Conservation (phyloP, 495 filamentous ascomycete species). For the Daldinia bambusicola region DNA sequence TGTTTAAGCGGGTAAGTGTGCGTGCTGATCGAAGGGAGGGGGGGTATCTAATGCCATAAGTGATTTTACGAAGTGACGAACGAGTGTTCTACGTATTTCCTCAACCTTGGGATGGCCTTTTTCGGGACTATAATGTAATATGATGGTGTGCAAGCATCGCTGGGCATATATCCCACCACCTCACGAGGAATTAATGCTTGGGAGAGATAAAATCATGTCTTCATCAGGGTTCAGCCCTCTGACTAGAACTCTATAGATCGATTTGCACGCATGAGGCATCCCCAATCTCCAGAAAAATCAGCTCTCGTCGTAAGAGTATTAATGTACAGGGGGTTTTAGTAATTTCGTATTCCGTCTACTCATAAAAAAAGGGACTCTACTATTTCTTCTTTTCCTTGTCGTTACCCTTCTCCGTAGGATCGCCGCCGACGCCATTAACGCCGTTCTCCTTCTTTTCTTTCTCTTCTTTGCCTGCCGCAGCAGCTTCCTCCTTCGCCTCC, state of each 20-base stretch:
- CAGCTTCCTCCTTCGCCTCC: slow-evolving; percentile 78
- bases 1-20: slow-evolving; percentile 49
- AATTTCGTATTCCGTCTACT: slow-evolving; percentile 23
- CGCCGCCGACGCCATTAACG: slow-evolving; percentile 67
- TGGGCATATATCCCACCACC: not conserved
- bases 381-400: slow-evolving; percentile 73
- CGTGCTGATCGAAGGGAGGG: not conserved
- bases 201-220: slow-evolving; percentile 9
- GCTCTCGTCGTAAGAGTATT: slow-evolving; percentile 35
- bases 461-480: slow-evolving; percentile 57
- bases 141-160: not conserved
- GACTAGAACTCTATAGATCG: slow-evolving; percentile 30
- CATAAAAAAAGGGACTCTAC: slow-evolving; percentile 8
- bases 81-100: slow-evolving; percentile 4
- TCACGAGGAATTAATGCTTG: not conserved
- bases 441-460: slow-evolving; percentile 71
- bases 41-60: not conserved
- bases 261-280: slow-evolving; percentile 30
- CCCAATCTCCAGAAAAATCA: slow-evolving; percentile 13
- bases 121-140: not conserved
- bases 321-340: slow-evolving; percentile 37
- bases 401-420: slow-evolving; percentile 73
- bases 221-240: slow-evolving; percentile 18
- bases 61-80: slow-evolving; percentile 23
- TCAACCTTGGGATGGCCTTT: not conserved